Evolutionary conservation across 108 stramenopile genomes (phyloP).

Genomic region (Tribonema minus): DNA sequence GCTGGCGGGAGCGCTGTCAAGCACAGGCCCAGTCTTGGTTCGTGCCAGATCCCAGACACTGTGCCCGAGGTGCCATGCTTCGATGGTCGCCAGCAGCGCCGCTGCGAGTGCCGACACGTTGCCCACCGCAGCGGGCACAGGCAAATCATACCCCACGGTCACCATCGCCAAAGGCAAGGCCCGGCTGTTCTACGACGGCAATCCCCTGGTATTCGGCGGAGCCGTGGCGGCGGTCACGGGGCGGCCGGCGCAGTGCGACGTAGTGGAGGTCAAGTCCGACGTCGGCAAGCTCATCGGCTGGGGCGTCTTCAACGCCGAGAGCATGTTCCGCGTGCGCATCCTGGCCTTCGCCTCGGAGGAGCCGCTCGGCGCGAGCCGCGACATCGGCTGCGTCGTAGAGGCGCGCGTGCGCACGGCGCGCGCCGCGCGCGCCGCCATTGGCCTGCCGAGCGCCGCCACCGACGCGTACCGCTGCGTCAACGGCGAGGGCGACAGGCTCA

Average conservation of each 20-base stretch:
- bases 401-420: constrained; percentile 19
- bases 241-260: constrained; percentile 19
- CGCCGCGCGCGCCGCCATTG: constrained; percentile 17
- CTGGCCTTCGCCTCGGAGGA: constrained; percentile 20
- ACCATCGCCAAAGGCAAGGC: constrained; percentile 5
- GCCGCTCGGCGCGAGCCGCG: background rate
- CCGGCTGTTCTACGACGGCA: constrained; percentile 24
- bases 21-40: too few species aligned
- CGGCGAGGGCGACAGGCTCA: constrained; percentile 87
- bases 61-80: too few species aligned
- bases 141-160: too few species aligned
- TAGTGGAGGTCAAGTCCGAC: constrained; percentile 41
- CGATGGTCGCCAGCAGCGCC: too few species aligned
- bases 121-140: too few species aligned
- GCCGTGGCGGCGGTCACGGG: constrained; percentile 29
- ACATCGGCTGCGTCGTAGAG: constrained; percentile 14
- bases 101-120: too few species aligned
- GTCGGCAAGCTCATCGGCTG: constrained; percentile 44
- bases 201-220: constrained; percentile 42
- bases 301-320: constrained; percentile 42
- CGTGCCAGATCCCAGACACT: too few species aligned
- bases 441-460: constrained; percentile 31
- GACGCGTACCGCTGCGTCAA: constrained; percentile 59
- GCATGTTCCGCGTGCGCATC: constrained; percentile 45
- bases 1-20: too few species aligned